Base-by-base conservation (phyloP, 345 rosid species). In the Clausena lansium region DNA sequence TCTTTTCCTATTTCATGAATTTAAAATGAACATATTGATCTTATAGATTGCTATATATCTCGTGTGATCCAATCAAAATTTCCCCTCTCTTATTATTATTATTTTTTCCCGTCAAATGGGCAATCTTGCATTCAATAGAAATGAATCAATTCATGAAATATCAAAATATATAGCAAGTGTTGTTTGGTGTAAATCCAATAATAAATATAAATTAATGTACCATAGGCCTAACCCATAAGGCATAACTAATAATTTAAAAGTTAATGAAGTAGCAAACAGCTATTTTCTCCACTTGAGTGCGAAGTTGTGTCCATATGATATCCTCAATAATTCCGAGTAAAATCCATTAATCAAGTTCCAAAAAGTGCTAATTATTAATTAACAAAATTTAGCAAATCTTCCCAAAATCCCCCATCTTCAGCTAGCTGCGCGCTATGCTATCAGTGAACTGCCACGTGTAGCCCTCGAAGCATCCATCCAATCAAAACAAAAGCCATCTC, bases 271-370 rank as follows among this genome's bases (percentile, higher is more conserved):
- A 47, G 54, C 70, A 47, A 76, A 77, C 74, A 45, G 80, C 77
- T 71, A 65, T 35, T 57, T 55, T 65, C 45, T 74, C 74, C 74
- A 76, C 77, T 75, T 75, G 24, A 28, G 15, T 76, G 17, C n/a
- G 59, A 59, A 13, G 62, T 75, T 64, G 78, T n/a, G 61, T 7
- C 50, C 78, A 75, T 50, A 64, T 74, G 70, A 20, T 52, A 52
- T 47, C 60, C 62, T 19, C 30, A 71, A 41, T 71, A 24, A 57
- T 66, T 7, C 7, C 30, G 35, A 74, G 13, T 28, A 62, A 41
- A 19, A n/a, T 0, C 36, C 41, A 64, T 33, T 45, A 41, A 25
- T 36, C n/a, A 27, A 71, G 13, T 54, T 5, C 47, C 22, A 27
- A 71, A 36, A 72, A 57, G 63, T 52, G 32, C n/a, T 57, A 33